These are phyloP conservation scores for Wallacemonas sp. DNA, from an alignment of 208 protist species.

Conservation along the genomic window DNA sequence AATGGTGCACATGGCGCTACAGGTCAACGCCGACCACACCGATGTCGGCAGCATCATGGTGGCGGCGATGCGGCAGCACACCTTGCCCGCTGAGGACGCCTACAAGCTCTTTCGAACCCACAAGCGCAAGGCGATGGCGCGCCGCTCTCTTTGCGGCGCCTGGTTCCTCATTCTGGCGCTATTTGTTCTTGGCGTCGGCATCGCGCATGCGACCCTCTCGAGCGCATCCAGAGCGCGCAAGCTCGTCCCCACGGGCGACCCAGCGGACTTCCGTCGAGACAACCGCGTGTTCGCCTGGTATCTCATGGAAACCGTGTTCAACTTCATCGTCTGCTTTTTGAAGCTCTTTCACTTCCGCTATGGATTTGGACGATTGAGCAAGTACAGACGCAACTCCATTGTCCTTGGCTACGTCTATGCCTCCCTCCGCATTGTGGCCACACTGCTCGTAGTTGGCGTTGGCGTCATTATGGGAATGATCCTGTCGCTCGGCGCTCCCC, in stretches of 20 bases:
- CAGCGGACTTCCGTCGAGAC: constrained; percentile 20
- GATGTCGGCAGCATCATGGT: constrained; percentile 47
- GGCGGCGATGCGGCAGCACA: constrained; percentile 28
- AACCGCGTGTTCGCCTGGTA: constrained; percentile 36
- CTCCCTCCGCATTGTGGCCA: constrained; percentile 1
- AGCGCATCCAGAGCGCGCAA: constrained; percentile 10
- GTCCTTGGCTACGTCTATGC: constrained; percentile 16
- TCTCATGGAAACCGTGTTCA: constrained; percentile 27
- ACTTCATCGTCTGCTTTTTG: constrained; percentile 23
- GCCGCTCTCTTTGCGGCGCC: constrained; percentile 15
- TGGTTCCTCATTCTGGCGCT: constrained; percentile 18
- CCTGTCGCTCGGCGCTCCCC: constrained; percentile 25
- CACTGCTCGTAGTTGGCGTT: constrained; percentile 14
- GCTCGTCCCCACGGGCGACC: constrained; percentile 19
- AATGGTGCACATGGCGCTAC: constrained; percentile 44
- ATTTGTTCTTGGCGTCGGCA: constrained; percentile 35
- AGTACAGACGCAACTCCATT: constrained; percentile 7
- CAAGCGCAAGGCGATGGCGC: constrained; percentile 17
- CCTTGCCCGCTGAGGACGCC: constrained; percentile 25
- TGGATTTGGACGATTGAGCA: constrained; percentile 27
- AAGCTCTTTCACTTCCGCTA: constrained; percentile 20
- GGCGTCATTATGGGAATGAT: constrained; percentile 45
- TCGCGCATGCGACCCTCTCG: constrained; percentile 29
- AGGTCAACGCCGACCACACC: constrained; percentile 28
- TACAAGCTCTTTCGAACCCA: constrained; percentile 15